These are phyloP conservation scores for Leptographium flavum DNA, from an alignment of 2,329 filamentous ascomycete genomes.

Conservation along the genomic window DNA sequence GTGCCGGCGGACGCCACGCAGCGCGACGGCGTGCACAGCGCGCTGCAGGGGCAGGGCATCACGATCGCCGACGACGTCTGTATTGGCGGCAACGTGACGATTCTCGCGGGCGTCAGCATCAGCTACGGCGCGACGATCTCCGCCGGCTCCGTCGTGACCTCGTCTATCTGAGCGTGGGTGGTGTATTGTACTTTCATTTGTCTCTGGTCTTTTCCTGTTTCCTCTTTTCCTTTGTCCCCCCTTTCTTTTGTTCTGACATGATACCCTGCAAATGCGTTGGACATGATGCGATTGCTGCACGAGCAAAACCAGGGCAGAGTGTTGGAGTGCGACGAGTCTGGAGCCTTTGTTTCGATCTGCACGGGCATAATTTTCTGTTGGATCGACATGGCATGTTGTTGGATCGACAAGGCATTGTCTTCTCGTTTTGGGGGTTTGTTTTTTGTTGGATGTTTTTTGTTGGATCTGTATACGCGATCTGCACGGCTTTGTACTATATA, in stretches of 20 bases:
- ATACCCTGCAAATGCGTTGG: constrained; percentile 13
- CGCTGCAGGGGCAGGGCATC: constrained; percentile 56
- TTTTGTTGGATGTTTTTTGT: too few relatives aligned
- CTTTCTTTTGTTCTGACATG: constrained; percentile 8
- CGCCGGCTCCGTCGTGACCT: constrained; percentile 75
- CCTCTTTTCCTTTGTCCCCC: constrained; percentile 1
- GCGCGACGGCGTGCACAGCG: constrained; percentile 59
- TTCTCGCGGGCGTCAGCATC: constrained; percentile 68
- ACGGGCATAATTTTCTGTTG: too few relatives aligned
- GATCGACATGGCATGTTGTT: too few relatives aligned
- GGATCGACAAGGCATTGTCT: too few relatives aligned
- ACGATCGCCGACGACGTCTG: constrained; percentile 76
- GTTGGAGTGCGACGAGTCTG: too few relatives aligned
- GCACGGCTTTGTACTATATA: too few relatives aligned
- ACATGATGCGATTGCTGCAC: constrained; percentile 6
- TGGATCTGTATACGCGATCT: too few relatives aligned
- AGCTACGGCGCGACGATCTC: constrained; percentile 68
- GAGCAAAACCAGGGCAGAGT: constrained; percentile 2
- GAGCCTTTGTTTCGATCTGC: too few relatives aligned
- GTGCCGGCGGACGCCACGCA: constrained; percentile 58
- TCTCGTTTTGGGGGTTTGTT: too few relatives aligned
- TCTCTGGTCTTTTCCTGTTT: neutral
- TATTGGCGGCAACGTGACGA: constrained; percentile 62
- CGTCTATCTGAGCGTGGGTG: constrained; percentile 25
- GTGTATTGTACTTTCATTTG: neutral